Base-by-base conservation (phyloP, 192 early-diverging fungal species). In the Coemansia sp. region DNA sequence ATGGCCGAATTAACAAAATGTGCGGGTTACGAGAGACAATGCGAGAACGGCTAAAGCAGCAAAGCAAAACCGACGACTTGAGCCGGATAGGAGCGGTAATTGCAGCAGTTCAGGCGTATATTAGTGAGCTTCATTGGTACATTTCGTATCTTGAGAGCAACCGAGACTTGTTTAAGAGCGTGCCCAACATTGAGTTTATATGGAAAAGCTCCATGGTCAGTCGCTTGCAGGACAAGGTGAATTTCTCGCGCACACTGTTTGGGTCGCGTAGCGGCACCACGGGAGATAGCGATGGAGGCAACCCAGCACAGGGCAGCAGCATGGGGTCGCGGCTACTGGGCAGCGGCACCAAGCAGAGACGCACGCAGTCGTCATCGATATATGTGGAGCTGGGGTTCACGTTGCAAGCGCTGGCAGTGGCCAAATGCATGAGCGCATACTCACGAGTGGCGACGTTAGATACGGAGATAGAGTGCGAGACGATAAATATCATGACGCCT, bases 141-240 rank as follows among this genome's bases (percentile, higher is more conserved):
- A 55, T 68, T 40, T 35, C 41, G 30, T 72, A 57, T 51, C 66
- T 67, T 23, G 70, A 78, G 41, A 51, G 33, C 44, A 72, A 78
- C 45, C 43, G 30, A 5, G 50, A 51, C 9, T 52, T 40, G 15
- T 77, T 77, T 43, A 68, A 67, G 57, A 65, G 59, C 37, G 53
- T 61, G 45, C 61, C 41, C 3, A 59, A 50, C 30, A 58, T 72
- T 15, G 76, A 72, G 50, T 78, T 78, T 60, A 65, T 72, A 18
- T 78, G 76, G 76, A 78, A 72, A 55, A 72, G 69, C 50, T 70
- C 76, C 3, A 72, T 78, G 45, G 59, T 65, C 23, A 57, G 62
- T 26, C 60, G 62, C 16, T n/a, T 68, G 40, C 54, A 61, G 26
- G 69, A 78, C 20, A 47, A 49, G 19, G 62, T 65, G 31, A 59